These are phyloP conservation scores for Arthrinium phaeospermum DNA, from an alignment of 2,329 filamentous ascomycete species.

Conservation along the genomic window DNA sequence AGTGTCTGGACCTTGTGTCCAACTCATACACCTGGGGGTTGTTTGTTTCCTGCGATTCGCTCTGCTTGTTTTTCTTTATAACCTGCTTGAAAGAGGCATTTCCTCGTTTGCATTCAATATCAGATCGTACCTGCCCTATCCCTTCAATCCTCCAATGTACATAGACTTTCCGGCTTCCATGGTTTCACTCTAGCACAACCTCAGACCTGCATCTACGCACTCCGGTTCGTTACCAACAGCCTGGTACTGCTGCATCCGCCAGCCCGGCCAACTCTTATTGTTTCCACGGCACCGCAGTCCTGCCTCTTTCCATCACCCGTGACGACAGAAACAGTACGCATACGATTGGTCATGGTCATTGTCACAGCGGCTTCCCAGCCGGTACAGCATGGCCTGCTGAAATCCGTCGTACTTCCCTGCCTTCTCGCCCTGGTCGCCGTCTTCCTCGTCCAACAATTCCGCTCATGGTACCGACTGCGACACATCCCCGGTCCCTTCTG, in stretches of 20 bases:
- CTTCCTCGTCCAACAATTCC: conserved; percentile 21
- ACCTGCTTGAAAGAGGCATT: not conserved
- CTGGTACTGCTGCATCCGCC: conserved; percentile 23
- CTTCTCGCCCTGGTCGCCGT: conserved; percentile 22
- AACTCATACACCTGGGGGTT: not conserved
- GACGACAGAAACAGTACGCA: not conserved
- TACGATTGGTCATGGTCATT: conserved; percentile 24
- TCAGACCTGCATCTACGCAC: conserved; percentile 22
- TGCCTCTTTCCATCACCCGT: not conserved
- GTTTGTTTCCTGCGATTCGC: not conserved
- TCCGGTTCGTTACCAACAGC: conserved; percentile 28
- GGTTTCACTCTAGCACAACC: conserved; percentile 25
- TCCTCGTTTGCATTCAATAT: not conserved
- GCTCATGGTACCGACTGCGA: conserved; percentile 37
- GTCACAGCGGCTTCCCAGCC: conserved; percentile 23
- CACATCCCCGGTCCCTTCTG: conserved; percentile 38
- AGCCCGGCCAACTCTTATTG: conserved; percentile 17
- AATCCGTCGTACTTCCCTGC: conserved; percentile 19
- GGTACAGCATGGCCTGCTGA: conserved; percentile 21
- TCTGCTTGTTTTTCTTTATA: not conserved
- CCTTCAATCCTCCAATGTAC: not conserved
- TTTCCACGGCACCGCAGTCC: not conserved
- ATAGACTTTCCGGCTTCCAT: not conserved
- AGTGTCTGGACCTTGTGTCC: not conserved
- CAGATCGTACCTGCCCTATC: not conserved